Percentiles rank a stretch among this genome's conserved stretches.
These are phyloP conservation scores for Metarhizium brunneum DNA, from an alignment of 2,329 filamentous ascomycete genomes.

Conservation along the genomic window DNA sequence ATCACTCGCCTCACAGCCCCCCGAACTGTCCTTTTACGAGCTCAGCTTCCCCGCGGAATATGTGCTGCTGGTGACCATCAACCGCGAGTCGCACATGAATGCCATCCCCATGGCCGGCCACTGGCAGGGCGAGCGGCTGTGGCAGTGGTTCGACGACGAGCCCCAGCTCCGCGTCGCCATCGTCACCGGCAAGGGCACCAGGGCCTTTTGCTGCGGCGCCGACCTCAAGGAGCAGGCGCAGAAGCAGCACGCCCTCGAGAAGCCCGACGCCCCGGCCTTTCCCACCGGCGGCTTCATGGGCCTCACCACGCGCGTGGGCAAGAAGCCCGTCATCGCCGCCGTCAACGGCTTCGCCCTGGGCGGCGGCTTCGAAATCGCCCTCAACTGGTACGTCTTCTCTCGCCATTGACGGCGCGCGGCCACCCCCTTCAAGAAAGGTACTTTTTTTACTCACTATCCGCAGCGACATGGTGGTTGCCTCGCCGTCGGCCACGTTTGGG, in stretches of 20 bases:
- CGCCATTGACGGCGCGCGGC: too few species aligned
- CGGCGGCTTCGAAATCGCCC: conserved; percentile 46
- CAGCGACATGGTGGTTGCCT: conserved; percentile 44
- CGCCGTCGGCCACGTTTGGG: conserved; percentile 39
- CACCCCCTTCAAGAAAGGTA: too few species aligned
- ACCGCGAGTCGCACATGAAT: conserved; percentile 39
- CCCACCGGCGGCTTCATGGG: conserved; percentile 37
- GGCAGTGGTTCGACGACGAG: conserved; percentile 44
- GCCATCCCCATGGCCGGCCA: conserved; percentile 32
- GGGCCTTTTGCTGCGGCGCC: conserved; percentile 45
- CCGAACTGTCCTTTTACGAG: conserved; percentile 8
- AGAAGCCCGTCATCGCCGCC: conserved; percentile 51
- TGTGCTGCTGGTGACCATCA: conserved; percentile 43
- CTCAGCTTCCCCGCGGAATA: conserved; percentile 36
- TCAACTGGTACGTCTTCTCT: conserved; percentile 37
- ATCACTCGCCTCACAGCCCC: conserved; percentile 9
- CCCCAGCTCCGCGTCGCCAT: conserved; percentile 36
- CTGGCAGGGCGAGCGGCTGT: conserved; percentile 37
- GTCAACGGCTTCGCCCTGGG: conserved; percentile 49
- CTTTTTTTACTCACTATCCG: neutral
- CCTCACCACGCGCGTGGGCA: conserved; percentile 44
- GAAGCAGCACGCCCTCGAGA: conserved; percentile 13
- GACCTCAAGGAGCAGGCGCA: conserved; percentile 40
- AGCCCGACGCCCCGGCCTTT: conserved; percentile 3
- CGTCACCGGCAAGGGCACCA: conserved; percentile 40